These are phyloP conservation scores for Cordyceps cateniannulata DNA, from an alignment of 2,329 filamentous ascomycete genomes.

Conservation along the genomic window DNA sequence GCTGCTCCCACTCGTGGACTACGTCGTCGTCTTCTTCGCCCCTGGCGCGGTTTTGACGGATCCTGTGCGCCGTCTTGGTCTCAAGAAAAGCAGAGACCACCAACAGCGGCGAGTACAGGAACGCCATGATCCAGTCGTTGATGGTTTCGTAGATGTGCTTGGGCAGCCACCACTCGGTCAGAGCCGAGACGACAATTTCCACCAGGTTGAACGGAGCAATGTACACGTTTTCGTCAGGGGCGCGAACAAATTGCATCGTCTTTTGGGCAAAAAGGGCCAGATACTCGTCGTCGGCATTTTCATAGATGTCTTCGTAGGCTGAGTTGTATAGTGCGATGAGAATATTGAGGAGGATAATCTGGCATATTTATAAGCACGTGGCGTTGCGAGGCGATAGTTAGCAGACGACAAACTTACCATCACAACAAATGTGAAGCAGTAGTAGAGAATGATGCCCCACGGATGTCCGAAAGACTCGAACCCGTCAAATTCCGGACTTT, in stretches of 20 bases:
- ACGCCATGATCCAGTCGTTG: conserved; percentile 83
- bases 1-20: conserved; percentile 89
- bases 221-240: conserved; percentile 96
- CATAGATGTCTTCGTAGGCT: conserved; percentile 90
- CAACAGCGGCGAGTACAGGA: conserved; percentile 79
- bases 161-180: conserved; percentile 96
- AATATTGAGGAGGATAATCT: conserved; percentile 80
- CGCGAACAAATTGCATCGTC: conserved; percentile 93
- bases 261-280: conserved; percentile 89
- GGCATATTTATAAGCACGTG: background rate
- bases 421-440: conserved; percentile 94
- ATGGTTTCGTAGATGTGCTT: conserved; percentile 65
- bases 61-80: conserved; percentile 55
- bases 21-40: conserved; percentile 88
- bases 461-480: conserved; percentile 90
- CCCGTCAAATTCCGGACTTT: conserved; percentile 78
- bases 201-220: conserved; percentile 93
- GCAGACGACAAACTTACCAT: conserved; percentile 56
- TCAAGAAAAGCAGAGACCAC: conserved; percentile 71
- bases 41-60: conserved; percentile 65
- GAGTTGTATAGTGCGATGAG: conserved; percentile 96
- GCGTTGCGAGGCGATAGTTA: background rate
- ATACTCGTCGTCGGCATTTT: conserved; percentile 91
- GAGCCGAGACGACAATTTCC: conserved; percentile 70
- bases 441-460: conserved; percentile 93